Percentiles rank a stretch among this genome's conserved stretches.
These are phyloP conservation scores for Plasmopara halstedii DNA, from an alignment of 352 stramenopile species.

Conservation along the genomic window DNA sequence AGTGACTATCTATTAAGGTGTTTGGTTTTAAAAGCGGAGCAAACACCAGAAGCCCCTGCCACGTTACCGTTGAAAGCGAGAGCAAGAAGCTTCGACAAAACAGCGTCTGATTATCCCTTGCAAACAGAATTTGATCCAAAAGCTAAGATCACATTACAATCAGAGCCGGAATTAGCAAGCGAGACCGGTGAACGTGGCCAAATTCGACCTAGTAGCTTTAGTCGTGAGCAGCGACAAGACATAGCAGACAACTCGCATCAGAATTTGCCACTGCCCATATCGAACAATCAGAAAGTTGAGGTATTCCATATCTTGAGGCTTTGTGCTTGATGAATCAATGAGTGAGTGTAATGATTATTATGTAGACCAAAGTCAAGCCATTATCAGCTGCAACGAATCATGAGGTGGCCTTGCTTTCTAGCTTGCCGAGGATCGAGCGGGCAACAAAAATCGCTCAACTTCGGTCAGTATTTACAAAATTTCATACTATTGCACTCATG, in stretches of 20 bases:
- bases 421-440: constrained; percentile 18
- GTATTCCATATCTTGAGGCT: too few species aligned
- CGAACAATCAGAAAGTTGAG: constrained; percentile 14
- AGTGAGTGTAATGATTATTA: too few species aligned
- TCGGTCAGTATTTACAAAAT: too few species aligned
- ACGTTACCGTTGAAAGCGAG: constrained; percentile 13
- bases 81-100: constrained; percentile 23
- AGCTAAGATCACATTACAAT: constrained; percentile 1
- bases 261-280: not conserved
- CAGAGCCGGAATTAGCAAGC: not conserved
- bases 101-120: constrained; percentile 2
- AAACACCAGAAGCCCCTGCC: constrained; percentile 6
- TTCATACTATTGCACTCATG: not conserved
- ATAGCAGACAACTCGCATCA: not conserved
- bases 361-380: constrained; percentile 1
- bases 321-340: too few species aligned
- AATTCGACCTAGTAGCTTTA: constrained; percentile 5
- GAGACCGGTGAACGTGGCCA: constrained; percentile 8
- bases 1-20: constrained; percentile 37
- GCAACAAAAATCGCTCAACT: constrained; percentile 26
- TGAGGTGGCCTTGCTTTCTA: constrained; percentile 9
- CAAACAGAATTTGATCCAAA: not conserved
- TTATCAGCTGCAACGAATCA: constrained; percentile 1
- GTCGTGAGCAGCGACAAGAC: constrained; percentile 8
- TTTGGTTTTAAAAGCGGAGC: constrained; percentile 40